Evolutionary conservation across 2,329 filamentous ascomycete genomes (phyloP), one percentile per base, ranked within the genome.

Genomic region (Ramularia collo-cygni): DNA sequence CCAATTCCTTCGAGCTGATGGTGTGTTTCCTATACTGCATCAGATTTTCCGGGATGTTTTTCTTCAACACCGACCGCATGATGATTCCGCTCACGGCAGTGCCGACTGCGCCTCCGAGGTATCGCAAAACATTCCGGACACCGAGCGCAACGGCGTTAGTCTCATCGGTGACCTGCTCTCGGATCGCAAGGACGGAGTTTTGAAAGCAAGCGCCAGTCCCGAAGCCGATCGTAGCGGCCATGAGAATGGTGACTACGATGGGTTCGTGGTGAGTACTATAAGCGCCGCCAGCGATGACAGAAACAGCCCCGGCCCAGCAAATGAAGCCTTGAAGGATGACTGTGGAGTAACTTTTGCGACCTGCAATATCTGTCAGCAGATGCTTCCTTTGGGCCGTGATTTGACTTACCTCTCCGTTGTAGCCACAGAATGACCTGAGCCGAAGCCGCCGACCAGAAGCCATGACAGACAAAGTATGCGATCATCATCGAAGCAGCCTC

Each of bases 161-260:
- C 4, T 47, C 46, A 10, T 33, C 37, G 8, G 31, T 37, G 9
- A 50, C 51, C 35, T 55, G 46, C 13, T 40, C 40, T n/a, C 41
- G 37, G 21, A 55, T 45, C 1, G 46, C 49, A 16, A 48, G 42
- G 40, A 55, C 46, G 9, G 47, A 51, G 38, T 52, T 54, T 15
- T 52, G 49, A 41, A 54, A 55, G 8, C 38, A 43, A 12, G 42
- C 42, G 30, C 52, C 51, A 5, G 52, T 50, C 13, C 50, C 51
- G 4, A 53, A 15, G 1, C 48, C 52, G 16, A 52, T 42, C 9
- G 53, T 19, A 12, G 50, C 37, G 30, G 36, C 43, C 10, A 53
- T 24, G 2, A 47, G 28, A 10, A 43, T 35, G 35, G 48, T 31
- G 4, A 44, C 35, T 28, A 9, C 27, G 19, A 36, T 19, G 3